A percentile compares a stretch with the other conserved stretches of the same genome.
Evolutionary conservation across 2,329 filamentous ascomycete species (phyloP).

Genomic region (Fusarium piperis): DNA sequence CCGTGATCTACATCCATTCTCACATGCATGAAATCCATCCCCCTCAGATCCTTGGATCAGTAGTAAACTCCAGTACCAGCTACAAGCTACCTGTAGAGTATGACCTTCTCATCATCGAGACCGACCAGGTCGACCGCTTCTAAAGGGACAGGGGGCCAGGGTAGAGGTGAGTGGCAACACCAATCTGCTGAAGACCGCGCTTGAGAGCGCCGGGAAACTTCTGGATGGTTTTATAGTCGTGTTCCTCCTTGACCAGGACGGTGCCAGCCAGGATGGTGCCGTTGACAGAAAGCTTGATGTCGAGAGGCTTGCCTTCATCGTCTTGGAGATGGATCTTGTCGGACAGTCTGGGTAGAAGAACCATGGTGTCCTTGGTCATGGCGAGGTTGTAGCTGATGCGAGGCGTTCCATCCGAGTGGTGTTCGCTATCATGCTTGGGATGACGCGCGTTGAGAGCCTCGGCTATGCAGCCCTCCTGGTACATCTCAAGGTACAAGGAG

Average conservation of each 20-base stretch:
- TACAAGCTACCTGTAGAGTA: neutral
- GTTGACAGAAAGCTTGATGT: slow-evolving; percentile 61
- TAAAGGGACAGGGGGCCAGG: neutral
- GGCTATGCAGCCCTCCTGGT: slow-evolving; percentile 55
- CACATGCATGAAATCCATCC: neutral
- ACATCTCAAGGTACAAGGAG: slow-evolving; percentile 58
- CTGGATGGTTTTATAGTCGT: slow-evolving; percentile 65
- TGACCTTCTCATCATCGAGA: neutral
- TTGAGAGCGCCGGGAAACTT: slow-evolving; percentile 44
- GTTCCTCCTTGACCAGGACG: slow-evolving; percentile 67
- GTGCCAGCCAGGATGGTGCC: slow-evolving; percentile 73
- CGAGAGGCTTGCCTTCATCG: slow-evolving; percentile 48
- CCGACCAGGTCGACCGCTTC: neutral
- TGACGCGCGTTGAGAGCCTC: slow-evolving; percentile 37
- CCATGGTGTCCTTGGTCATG: slow-evolving; percentile 64
- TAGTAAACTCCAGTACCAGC: neutral
- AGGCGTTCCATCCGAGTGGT: slow-evolving; percentile 52
- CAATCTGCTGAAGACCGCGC: slow-evolving; percentile 43
- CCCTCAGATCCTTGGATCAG: neutral
- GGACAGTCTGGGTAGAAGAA: slow-evolving; percentile 62
- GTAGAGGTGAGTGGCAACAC: slow-evolving; percentile 37
- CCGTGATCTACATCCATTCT: neutral
- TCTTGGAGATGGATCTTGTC: slow-evolving; percentile 56
- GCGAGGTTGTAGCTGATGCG: slow-evolving; percentile 72
- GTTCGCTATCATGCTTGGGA: slow-evolving; percentile 24